These are phyloP conservation scores for Picochlorum sp. DNA, from an alignment of 139 green algal genomes.

Conservation along the genomic window DNA sequence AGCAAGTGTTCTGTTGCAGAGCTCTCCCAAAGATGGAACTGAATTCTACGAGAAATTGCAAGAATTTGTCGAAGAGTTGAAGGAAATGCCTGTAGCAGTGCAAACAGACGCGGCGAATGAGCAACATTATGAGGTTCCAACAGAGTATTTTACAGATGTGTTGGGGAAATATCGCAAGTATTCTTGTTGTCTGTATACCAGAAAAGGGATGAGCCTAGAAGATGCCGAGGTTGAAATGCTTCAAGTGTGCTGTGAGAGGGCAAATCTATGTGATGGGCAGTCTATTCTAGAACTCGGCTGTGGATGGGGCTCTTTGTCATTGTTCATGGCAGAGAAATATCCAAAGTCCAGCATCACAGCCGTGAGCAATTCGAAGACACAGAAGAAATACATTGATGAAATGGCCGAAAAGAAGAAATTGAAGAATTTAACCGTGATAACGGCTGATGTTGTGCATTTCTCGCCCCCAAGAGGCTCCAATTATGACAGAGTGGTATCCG, in stretches of 20 bases:
- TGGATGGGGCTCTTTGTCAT: slow-evolving; percentile 85
- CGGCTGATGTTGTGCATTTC: slow-evolving; percentile 67
- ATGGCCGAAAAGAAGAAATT: slow-evolving; percentile 51
- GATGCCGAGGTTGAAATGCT: slow-evolving; percentile 92
- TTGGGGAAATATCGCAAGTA: slow-evolving; percentile 89
- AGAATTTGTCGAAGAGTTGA: slow-evolving; percentile 67
- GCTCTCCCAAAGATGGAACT: not conserved
- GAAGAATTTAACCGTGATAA: slow-evolving; percentile 79
- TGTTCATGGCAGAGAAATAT: slow-evolving; percentile 74
- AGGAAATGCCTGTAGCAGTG: slow-evolving; percentile 68
- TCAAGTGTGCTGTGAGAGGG: slow-evolving; percentile 67
- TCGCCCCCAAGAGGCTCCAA: slow-evolving; percentile 14
- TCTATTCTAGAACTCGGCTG: slow-evolving; percentile 91
- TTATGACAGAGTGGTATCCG: slow-evolving; percentile 84
- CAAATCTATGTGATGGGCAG: slow-evolving; percentile 67
- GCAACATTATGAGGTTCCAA: slow-evolving; percentile 92
- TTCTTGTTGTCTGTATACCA: slow-evolving; percentile 76
- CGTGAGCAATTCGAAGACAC: slow-evolving; percentile 80
- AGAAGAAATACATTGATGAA: slow-evolving; percentile 68
- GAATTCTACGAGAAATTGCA: slow-evolving; percentile 19
- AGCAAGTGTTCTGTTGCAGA: not conserved
- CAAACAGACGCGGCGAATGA: slow-evolving; percentile 82
- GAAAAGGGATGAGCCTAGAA: slow-evolving; percentile 41
- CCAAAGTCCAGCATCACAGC: slow-evolving; percentile 56
- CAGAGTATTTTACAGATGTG: slow-evolving; percentile 82